Evolutionary conservation across 2,329 filamentous ascomycete genomes (phyloP).

Genomic region (Talaromyces verruculosus): DNA sequence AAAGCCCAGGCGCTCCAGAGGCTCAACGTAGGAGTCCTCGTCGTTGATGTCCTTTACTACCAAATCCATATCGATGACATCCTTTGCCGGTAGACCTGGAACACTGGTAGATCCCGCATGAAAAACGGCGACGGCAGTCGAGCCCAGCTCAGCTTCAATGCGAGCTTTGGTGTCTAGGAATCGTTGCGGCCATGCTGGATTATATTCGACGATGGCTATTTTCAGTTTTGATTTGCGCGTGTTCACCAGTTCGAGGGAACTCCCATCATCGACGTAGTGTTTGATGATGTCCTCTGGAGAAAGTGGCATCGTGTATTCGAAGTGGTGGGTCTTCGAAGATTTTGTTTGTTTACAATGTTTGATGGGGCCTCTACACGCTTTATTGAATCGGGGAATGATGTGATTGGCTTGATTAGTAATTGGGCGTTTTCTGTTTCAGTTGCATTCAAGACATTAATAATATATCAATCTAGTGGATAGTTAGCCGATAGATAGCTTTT

Average conservation of each 20-base stretch:
- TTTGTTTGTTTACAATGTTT: neutral
- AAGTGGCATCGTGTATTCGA: neutral
- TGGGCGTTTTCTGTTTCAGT: neutral
- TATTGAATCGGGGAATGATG: neutral
- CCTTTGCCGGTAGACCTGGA: conserved; percentile 52
- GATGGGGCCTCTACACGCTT: neutral
- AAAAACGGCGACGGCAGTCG: conserved; percentile 36
- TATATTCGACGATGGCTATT: conserved; percentile 29
- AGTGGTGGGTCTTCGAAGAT: neutral
- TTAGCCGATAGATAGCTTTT: too few relatives aligned
- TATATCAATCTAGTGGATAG: too few relatives aligned
- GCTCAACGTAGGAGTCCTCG: conserved; percentile 46
- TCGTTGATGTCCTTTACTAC: conserved; percentile 43
- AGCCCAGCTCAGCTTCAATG: conserved; percentile 26
- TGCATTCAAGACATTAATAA: neutral
- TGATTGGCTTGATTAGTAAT: conserved; percentile 2
- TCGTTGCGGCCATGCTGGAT: conserved; percentile 28
- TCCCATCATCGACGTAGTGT: neutral
- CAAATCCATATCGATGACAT: conserved; percentile 56
- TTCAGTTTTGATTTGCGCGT: neutral
- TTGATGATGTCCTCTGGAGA: conserved; percentile 2
- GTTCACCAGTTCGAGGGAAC: neutral
- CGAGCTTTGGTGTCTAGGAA: conserved; percentile 24
- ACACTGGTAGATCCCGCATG: conserved; percentile 56
- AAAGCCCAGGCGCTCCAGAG: conserved; percentile 49